Evolutionary conservation across 139 green algal species (phyloP).

Genomic region (Haematococcus sp.): DNA sequence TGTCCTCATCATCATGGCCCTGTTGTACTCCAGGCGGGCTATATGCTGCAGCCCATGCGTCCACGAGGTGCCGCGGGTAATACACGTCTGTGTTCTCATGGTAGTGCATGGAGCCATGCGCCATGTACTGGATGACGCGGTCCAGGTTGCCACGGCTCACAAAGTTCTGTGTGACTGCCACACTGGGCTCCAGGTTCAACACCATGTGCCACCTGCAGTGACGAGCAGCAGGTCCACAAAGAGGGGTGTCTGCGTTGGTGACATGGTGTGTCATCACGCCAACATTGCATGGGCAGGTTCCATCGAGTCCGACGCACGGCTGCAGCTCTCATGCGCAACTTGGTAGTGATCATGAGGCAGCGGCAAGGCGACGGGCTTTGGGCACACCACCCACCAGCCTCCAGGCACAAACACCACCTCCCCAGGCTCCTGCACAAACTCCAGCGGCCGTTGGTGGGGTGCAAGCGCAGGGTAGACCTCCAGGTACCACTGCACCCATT

Average conservation of each 20-base stretch:
- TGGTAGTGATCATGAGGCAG: too few species aligned
- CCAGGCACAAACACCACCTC: slow-evolving; percentile 28
- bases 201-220: slow-evolving; percentile 42
- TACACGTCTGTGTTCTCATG: neutral
- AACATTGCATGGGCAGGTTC: too few species aligned
- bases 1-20: too few species aligned
- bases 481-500: slow-evolving; percentile 46
- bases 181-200: slow-evolving; percentile 36
- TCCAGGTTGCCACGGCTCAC: slow-evolving; percentile 21
- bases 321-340: too few species aligned
- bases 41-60: slow-evolving; percentile 2
- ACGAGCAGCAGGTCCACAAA: neutral
- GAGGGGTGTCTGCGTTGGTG: neutral
- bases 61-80: slow-evolving; percentile 3
- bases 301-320: too few species aligned
- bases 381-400: slow-evolving; percentile 10
- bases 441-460: slow-evolving; percentile 20
- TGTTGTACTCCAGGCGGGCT: too few species aligned
- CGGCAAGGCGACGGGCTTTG: neutral
- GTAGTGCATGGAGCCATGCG: slow-evolving; percentile 17
- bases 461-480: slow-evolving; percentile 35
- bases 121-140: slow-evolving; percentile 21
- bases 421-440: slow-evolving; percentile 44
- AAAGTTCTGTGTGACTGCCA: slow-evolving; percentile 44
- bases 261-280: too few species aligned